phyloP scores from a whole-genome alignment of 2,329 filamentous ascomycete genomes.

The Sporothrix brunneoviolacea region DNA sequence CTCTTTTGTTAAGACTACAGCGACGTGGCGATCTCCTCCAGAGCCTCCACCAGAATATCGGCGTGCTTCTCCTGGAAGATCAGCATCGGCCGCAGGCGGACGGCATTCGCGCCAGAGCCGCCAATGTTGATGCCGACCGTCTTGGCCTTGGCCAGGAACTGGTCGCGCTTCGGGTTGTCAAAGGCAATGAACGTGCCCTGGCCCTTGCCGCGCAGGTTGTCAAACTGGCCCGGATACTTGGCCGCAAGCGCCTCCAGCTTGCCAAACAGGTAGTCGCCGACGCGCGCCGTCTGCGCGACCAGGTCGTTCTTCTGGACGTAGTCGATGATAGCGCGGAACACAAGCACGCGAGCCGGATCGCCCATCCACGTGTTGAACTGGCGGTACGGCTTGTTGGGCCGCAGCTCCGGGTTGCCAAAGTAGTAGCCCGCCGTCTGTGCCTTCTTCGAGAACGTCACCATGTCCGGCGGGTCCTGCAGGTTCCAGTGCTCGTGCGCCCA shows the following conservation, averaged over 20 bases:
- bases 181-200: constrained; percentile 91
- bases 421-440: constrained; percentile 92
- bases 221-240: constrained; percentile 69
- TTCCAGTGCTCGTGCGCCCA: constrained; percentile 97
- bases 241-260: constrained; percentile 61
- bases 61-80: constrained; percentile 89
- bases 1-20: constrained; percentile 8
- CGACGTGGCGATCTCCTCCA: constrained; percentile 65
- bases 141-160: constrained; percentile 75
- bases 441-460: constrained; percentile 95
- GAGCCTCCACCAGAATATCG: constrained; percentile 69
- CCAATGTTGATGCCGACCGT: constrained; percentile 78
- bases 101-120: constrained; percentile 67
- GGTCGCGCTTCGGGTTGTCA: constrained; percentile 73
- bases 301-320: constrained; percentile 70
- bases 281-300: constrained; percentile 70
- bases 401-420: constrained; percentile 70
- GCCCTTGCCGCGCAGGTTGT: constrained; percentile 79
- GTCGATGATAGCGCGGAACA: constrained; percentile 79
- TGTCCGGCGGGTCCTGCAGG: constrained; percentile 71
- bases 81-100: constrained; percentile 81
- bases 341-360: constrained; percentile 74
- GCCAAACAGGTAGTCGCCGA: constrained; percentile 71
- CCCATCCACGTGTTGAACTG: constrained; percentile 99
- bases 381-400: constrained; percentile 87